Evolutionary conservation across 1,284 basidiomycete species (phyloP), one percentile per base, ranked within the genome.

Genomic region (Cutaneotrichosporon sp.): DNA sequence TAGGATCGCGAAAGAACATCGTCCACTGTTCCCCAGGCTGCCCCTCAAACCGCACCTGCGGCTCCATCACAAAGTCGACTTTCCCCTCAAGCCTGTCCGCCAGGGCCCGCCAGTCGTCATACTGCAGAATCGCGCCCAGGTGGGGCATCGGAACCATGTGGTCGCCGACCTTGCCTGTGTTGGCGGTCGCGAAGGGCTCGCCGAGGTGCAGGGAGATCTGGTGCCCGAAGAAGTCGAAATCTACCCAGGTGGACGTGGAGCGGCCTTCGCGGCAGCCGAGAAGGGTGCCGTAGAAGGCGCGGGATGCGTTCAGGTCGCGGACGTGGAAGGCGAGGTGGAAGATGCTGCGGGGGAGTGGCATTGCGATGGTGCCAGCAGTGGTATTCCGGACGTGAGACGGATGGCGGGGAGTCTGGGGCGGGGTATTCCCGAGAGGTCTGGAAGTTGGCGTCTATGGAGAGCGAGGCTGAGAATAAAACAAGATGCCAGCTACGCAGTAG

Each of bases 161-260:
- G 49, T 58, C 52, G 52, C 56, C 56, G 33, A 58, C 56, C 35
- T 52, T 51, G 45, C 56, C 56, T 9, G 56, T 58, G 52, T 58
- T 54, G 37, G 52, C 46, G 10, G 56, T 58, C 42, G 24, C 20
- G 38, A 58, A 58, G 16, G 56, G 56, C 52, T 58, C 56, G 41
- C 56, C 56, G 46, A 58, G 35, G 46, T 58, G 56, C 24, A 58
- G 56, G 27, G 29, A 37, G 46, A 58, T 58, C 43, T 58, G 56
- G 56, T 58, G 56, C 16, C 56, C 56, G 52, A 58, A 58, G 29
- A 58, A 58, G 56, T 58, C 52, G 10, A 51, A 58, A 49, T 58
- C 56, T 48, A 58, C 56, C 56, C 56, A 58, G 12, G 56, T 58
- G 7, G 47, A 52, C n/a, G 56, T 58, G 22, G 34, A 41, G 9